Conservation (phyloP, 371 early-diverging fungal genomes). For the Mucor sp. region DNA sequence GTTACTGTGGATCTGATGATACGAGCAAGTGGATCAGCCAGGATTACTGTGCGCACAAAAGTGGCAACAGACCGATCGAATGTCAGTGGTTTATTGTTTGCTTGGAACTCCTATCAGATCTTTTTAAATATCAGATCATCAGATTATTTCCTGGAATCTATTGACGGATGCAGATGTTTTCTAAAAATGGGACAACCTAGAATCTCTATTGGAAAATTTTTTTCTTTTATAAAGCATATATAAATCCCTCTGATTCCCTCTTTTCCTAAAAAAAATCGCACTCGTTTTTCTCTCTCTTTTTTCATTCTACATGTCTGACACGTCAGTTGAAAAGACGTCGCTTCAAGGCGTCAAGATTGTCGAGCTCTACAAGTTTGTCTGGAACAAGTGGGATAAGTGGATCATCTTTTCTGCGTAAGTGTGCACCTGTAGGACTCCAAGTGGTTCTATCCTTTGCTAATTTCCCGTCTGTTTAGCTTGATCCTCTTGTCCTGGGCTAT, state of each 20-base stretch:
- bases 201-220: background rate
- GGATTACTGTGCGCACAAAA: too few species aligned
- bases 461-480: conserved; percentile 10
- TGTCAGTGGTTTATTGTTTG: background rate
- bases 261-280: background rate
- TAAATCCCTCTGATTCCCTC: too few species aligned
- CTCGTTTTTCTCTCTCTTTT: background rate
- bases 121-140: conserved; percentile 22
- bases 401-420: conserved; percentile 29
- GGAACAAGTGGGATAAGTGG: conserved; percentile 24
- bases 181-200: background rate
- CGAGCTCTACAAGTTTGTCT: conserved; percentile 32
- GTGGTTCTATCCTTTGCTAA: background rate
- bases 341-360: conserved; percentile 26
- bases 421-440: background rate
- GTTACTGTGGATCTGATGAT: background rate
- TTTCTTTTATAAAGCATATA: background rate
- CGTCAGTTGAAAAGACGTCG: background rate
- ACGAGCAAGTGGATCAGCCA: too few species aligned
- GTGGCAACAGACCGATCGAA: background rate
- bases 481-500: conserved; percentile 29
- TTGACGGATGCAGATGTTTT: background rate
- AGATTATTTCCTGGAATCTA: conserved; percentile 14
- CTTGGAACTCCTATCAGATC: background rate
- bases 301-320: background rate